Percentiles rank a stretch among this genome's conserved stretches.
These are phyloP conservation scores for Trichoderma afroharzianum DNA, from an alignment of 2,329 filamentous ascomycete genomes.

Conservation along the genomic window DNA sequence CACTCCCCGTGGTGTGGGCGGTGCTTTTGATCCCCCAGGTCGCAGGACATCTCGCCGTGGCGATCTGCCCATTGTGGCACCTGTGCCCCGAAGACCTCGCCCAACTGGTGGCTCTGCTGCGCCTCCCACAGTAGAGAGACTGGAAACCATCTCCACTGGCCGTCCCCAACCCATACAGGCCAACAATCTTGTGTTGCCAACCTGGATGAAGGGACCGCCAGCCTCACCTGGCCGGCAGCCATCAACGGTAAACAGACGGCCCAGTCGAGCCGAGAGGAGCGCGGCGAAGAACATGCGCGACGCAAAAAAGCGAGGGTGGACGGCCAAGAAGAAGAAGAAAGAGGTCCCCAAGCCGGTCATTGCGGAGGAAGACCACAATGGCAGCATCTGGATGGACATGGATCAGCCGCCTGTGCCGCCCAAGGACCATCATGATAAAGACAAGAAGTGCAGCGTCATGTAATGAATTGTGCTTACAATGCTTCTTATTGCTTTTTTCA, in stretches of 20 bases:
- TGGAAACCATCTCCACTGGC: slow-evolving; percentile 54
- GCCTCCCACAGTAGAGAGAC: slow-evolving; percentile 48
- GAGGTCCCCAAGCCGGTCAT: slow-evolving; percentile 20
- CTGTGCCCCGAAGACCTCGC: slow-evolving; percentile 50
- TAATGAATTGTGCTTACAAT: slow-evolving; percentile 25
- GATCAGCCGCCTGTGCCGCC: slow-evolving; percentile 40
- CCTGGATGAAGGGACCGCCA: slow-evolving; percentile 37
- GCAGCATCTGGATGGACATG: slow-evolving; percentile 55
- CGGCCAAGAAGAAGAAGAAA: slow-evolving; percentile 39
- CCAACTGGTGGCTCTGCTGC: slow-evolving; percentile 30
- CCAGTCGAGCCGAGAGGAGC: slow-evolving; percentile 56
- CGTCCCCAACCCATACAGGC: slow-evolving; percentile 20
- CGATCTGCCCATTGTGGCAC: slow-evolving; percentile 50
- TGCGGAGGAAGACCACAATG: slow-evolving; percentile 33
- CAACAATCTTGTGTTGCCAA: slow-evolving; percentile 26
- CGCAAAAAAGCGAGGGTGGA: slow-evolving; percentile 57
- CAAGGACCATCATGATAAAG: slow-evolving; percentile 39
- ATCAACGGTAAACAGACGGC: slow-evolving; percentile 44
- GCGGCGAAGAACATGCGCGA: slow-evolving; percentile 61
- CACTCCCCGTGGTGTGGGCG: slow-evolving; percentile 53
- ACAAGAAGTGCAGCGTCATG: slow-evolving; percentile 53
- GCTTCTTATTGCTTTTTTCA: neutral
- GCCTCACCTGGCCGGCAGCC: slow-evolving; percentile 34
- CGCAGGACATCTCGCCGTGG: slow-evolving; percentile 32
- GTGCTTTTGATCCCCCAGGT: slow-evolving; percentile 47